Percentiles rank a stretch among this genome's conserved stretches.
Evolutionary conservation across 2,329 filamentous ascomycete genomes (phyloP).

Genomic region (Lithohypha guttulata): DNA sequence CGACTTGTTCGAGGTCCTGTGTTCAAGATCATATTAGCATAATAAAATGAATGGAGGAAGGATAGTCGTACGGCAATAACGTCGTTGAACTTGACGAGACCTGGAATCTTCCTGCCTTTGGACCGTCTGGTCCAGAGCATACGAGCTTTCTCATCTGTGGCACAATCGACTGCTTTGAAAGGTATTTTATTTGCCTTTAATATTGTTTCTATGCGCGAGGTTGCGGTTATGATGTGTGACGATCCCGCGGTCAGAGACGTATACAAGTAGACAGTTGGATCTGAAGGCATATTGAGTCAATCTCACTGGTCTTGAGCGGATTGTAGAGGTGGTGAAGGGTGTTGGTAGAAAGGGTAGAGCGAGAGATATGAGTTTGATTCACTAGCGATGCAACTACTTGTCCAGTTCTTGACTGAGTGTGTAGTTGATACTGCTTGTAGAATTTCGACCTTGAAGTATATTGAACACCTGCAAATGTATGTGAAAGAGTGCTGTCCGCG

Average conservation of each 20-base stretch:
- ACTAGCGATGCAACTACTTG: too few species aligned
- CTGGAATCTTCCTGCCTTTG: conserved; percentile 79
- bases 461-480: too few species aligned
- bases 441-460: too few species aligned
- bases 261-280: conserved; percentile 79
- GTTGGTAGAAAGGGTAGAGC: background rate
- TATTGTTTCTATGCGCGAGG: conserved; percentile 90
- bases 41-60: background rate
- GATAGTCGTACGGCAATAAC: conserved; percentile 67
- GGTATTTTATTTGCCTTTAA: conserved; percentile 88
- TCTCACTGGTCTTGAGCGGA: too few species aligned
- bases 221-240: conserved; percentile 91
- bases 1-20: conserved; percentile 83
- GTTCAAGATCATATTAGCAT: conserved; percentile 9
- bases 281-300: conserved; percentile 26
- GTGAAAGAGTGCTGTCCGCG: too few species aligned
- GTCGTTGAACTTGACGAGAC: conserved; percentile 73
- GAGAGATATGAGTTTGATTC: background rate
- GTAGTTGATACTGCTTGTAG: too few species aligned
- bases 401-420: too few species aligned
- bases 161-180: conserved; percentile 84
- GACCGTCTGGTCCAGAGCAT: conserved; percentile 79
- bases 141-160: conserved; percentile 77
- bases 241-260: conserved; percentile 92
- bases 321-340: background rate